A percentile compares a stretch with the other conserved stretches of the same genome.
phyloP scores from a whole-genome alignment of 768 basidiomycete species.

The Boletellus sp. region DNA sequence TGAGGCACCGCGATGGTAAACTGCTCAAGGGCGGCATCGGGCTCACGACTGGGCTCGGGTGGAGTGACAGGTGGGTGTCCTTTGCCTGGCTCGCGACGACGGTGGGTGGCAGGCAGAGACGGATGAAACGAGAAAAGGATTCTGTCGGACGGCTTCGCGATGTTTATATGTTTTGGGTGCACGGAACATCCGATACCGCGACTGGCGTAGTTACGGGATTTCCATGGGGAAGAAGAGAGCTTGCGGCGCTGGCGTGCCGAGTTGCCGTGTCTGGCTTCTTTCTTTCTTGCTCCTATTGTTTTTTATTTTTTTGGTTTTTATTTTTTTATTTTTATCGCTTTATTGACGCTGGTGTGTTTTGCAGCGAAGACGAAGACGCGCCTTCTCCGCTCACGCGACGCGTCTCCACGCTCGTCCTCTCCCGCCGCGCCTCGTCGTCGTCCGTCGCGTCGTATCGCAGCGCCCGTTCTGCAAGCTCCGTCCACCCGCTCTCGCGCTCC shows the following conservation, averaged over 20 bases:
- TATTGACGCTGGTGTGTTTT: background rate
- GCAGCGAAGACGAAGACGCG: conserved; percentile 70
- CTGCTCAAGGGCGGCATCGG: conserved; percentile 60
- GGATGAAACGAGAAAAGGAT: background rate
- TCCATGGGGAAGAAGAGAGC: background rate
- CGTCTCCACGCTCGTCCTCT: conserved; percentile 53
- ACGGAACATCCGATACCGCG: conserved; percentile 3
- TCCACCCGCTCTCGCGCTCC: conserved; percentile 24
- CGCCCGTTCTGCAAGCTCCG: conserved; percentile 11
- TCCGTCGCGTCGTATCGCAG: conserved; percentile 33
- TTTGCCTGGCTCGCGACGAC: no score
- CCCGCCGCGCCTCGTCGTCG: conserved; percentile 42
- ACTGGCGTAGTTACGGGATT: background rate
- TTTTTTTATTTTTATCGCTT: background rate
- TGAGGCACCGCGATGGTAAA: conserved; percentile 59
- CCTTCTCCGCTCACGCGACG: conserved; percentile 64
- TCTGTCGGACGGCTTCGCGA: background rate
- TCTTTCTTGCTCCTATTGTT: background rate
- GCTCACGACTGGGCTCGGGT: conserved; percentile 67
- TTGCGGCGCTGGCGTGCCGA: conserved; percentile 2
- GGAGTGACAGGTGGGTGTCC: conserved; percentile 62
- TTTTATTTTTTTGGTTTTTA: background rate
- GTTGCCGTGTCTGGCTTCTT: conserved; percentile 7
- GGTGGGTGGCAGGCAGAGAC: background rate
- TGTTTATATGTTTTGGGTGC: conserved; percentile 12